Percentiles rank a stretch among this genome's conserved stretches.
Evolutionary conservation across 1,284 basidiomycete species (phyloP).

Genomic region (Boletellus sp.): DNA sequence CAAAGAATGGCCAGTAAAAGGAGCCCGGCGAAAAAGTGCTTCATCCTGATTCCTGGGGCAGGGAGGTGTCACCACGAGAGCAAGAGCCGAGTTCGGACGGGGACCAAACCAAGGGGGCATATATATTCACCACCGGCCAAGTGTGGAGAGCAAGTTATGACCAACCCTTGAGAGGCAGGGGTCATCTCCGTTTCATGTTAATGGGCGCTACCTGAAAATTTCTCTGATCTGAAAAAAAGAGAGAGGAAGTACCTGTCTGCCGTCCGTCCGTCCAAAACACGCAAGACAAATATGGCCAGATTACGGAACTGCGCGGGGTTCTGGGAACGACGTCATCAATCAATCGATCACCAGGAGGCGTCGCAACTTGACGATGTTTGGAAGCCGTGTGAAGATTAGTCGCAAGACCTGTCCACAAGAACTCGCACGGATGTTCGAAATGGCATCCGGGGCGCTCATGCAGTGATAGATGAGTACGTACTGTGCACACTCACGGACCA

Average conservation of each 20-base stretch:
- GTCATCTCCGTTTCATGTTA: neutral
- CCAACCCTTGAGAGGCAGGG: too few species aligned
- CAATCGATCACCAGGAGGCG: too few species aligned
- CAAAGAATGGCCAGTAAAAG: constrained; percentile 3
- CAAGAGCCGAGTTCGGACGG: neutral
- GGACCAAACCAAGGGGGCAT: neutral
- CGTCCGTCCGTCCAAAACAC: neutral
- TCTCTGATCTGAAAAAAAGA: neutral
- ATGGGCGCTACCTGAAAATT: neutral
- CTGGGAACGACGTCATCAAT: too few species aligned
- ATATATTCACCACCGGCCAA: neutral
- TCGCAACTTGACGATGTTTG: too few species aligned
- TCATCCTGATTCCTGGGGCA: constrained; percentile 3
- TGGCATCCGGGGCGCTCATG: too few species aligned
- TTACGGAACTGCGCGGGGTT: too few species aligned
- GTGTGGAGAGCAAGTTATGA: neutral
- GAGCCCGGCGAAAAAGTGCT: neutral
- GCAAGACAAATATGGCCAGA: neutral
- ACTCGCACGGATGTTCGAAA: too few species aligned
- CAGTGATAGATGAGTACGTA: too few species aligned
- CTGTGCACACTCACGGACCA: too few species aligned
- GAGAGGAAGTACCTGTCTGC: neutral
- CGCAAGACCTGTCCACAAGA: too few species aligned
- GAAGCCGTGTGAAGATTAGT: too few species aligned
- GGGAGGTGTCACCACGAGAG: neutral